Conservation (phyloP, 768 basidiomycete species). For the Coprinopsis cinerea region DNA sequence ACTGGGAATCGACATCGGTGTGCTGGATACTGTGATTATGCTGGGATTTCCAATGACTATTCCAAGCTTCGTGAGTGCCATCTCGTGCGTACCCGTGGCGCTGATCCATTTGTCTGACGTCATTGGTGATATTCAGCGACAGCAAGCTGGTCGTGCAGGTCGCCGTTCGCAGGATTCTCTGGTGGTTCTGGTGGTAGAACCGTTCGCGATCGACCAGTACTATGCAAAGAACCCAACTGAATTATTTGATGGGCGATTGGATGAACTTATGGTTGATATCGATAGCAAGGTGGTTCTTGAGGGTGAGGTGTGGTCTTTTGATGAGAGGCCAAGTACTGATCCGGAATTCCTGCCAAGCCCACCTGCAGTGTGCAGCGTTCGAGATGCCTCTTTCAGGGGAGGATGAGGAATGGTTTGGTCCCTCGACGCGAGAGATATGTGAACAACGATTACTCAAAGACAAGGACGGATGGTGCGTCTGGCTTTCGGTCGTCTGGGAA, state of each 20-base stretch:
- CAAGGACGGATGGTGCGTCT: conserved; percentile 69
- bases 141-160: conserved; percentile 87
- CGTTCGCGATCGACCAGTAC: conserved; percentile 66
- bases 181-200: conserved; percentile 65
- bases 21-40: conserved; percentile 85
- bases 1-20: conserved; percentile 86
- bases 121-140: conserved; percentile 43
- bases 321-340: neutral
- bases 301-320: conserved; percentile 22
- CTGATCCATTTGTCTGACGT: neutral
- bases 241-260: conserved; percentile 55
- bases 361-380: conserved; percentile 81
- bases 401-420: conserved; percentile 72
- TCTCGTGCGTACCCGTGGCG: neutral
- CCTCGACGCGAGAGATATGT: conserved; percentile 52
- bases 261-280: conserved; percentile 65
- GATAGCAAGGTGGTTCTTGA: conserved; percentile 73
- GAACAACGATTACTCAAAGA: conserved; percentile 55
- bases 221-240: conserved; percentile 66
- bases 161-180: conserved; percentile 76
- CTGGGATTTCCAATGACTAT: conserved; percentile 77
- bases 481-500: neutral
- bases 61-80: conserved; percentile 65
- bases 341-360: conserved; percentile 37
- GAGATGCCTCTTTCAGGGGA: conserved; percentile 74